Evolutionary conservation across 768 basidiomycete genomes (phyloP).

Genomic region (Tubosaeta sp.): DNA sequence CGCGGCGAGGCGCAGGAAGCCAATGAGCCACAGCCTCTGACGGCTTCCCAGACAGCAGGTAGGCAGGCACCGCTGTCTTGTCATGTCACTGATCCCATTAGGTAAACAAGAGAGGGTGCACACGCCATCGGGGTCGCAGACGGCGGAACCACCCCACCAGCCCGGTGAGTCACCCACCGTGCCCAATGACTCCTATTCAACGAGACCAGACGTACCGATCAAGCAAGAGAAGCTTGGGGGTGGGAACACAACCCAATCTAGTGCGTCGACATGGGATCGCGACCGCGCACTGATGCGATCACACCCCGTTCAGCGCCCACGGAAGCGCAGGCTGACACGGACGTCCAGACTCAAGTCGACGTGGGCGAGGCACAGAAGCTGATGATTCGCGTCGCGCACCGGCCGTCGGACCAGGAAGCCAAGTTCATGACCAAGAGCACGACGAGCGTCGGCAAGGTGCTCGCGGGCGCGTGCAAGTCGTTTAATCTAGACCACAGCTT

Average conservation of each 20-base stretch:
- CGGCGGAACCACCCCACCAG: background rate
- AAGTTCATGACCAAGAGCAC: conserved; percentile 29
- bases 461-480: conserved; percentile 27
- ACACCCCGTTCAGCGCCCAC: background rate
- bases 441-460: conserved; percentile 30
- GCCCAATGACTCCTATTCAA: background rate
- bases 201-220: conserved; percentile 9
- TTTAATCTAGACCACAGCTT: conserved; percentile 19
- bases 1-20: conserved; percentile 1
- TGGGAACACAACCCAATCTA: background rate
- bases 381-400: conserved; percentile 31
- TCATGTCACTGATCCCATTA: background rate
- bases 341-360: conserved; percentile 2
- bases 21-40: background rate
- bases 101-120: conserved; percentile 1
- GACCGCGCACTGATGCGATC: background rate
- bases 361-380: conserved; percentile 11
- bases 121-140: background rate
- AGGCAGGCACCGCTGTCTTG: background rate
- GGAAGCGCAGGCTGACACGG: conserved; percentile 4
- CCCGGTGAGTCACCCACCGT: conserved; percentile 1
- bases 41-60: conserved; percentile 5
- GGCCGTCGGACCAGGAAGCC: conserved; percentile 26
- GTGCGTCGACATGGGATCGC: conserved; percentile 8
- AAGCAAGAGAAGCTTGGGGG: conserved; percentile 16